Evolutionary conservation across 2,329 filamentous ascomycete genomes (phyloP), one percentile per base, ranked within the genome.

Genomic region (Fusarium redolens): DNA sequence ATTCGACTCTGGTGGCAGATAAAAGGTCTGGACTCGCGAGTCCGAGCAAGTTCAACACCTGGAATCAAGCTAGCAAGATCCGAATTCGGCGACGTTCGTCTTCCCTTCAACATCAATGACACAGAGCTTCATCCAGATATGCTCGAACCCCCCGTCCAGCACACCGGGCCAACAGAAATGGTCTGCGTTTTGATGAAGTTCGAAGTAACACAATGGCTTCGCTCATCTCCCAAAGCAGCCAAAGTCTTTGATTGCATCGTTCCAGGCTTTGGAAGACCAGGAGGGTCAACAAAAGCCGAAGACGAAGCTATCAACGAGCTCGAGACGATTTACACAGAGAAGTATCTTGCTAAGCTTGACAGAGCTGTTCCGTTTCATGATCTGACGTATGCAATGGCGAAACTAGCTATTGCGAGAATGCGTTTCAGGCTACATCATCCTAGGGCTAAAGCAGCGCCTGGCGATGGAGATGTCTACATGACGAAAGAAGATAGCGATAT

Each of bases 51-150:
- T 14, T 68, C 18, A 7, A 56, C 40, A 0, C 71, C 69, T 0
- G 74, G 61, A 2, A 47, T 61, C 3, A 72, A 71, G 30, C 18
- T 44, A 0, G 43, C 65, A 22, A 30, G 41, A 7, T 56, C 41
- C 15, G 72, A 77, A 2, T 55, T 74, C 15, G 70, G 66, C 4
- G 56, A 73, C 15, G n/a, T 71, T 4, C 68, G 72, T 33, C 82
- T 87, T 74, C 88, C 89, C 2, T 79, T 88, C 5, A 91, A 91
- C 62, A 79, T 90, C 55, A 86, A 90, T 58, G 89, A 91, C 68
- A 76, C 76, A 9, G 86, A 89, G 43, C 78, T 91, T 4, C 78
- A 82, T n/a, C 87, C 87, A 0, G 81, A 82, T 10, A 88, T 87
- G 84, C 79, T 77, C 1, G 82, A 84, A 1, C 82, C 85, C 2